Percentiles rank a stretch among this genome's conserved stretches.
Conservation (phyloP, 2,329 filamentous ascomycete genomes). For the Triangularia setosa region DNA sequence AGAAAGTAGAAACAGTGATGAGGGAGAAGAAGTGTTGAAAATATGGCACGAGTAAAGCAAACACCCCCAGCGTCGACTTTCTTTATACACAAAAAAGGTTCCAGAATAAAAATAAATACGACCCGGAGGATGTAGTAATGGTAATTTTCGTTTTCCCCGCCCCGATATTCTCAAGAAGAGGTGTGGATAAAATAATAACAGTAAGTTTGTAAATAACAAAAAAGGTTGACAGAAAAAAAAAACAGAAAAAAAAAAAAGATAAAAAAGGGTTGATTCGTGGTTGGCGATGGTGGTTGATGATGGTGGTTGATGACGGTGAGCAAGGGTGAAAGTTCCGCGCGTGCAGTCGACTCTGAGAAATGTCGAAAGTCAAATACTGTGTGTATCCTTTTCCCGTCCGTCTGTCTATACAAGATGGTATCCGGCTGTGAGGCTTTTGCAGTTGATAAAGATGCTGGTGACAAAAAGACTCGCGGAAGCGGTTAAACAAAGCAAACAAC, state of each 20-base stretch:
- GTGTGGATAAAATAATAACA: not conserved
- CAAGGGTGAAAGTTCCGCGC: not conserved
- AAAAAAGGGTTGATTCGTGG: slow-evolving; percentile 20
- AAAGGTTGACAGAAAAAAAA: not conserved
- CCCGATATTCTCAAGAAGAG: not conserved
- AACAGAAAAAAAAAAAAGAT: slow-evolving; percentile 14
- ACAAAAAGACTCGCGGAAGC: slow-evolving; percentile 8
- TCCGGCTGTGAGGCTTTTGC: not conserved
- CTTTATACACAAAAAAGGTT: not conserved
- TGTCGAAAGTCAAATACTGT: no score
- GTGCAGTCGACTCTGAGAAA: no score
- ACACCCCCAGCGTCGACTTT: not conserved
- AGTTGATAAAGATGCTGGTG: not conserved
- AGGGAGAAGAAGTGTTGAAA: not conserved
- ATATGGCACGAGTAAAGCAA: not conserved
- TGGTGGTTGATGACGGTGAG: not conserved
- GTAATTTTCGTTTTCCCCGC: not conserved
- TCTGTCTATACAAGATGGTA: not conserved
- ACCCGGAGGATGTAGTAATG: not conserved
- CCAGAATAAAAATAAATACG: not conserved
- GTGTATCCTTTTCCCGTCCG: not conserved
- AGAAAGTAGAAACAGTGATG: not conserved
- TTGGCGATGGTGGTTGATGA: not conserved
- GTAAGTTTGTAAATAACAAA: slow-evolving; percentile 1
- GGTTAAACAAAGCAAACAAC: not conserved